These are phyloP conservation scores for Leishmania turanica DNA, from an alignment of 208 protist genomes.

Conservation along the genomic window DNA sequence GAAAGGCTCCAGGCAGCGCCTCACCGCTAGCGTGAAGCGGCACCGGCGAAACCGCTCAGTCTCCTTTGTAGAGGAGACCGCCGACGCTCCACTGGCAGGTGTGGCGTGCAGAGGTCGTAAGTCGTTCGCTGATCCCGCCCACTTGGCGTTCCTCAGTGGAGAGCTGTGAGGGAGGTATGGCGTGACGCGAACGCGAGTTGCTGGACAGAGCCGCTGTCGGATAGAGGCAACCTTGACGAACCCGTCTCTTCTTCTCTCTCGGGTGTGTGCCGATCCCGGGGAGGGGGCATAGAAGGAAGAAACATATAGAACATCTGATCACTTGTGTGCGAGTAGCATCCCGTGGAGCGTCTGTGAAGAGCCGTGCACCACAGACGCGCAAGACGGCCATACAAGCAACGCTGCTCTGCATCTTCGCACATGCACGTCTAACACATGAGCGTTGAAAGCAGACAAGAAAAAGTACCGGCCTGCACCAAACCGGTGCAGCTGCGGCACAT, in stretches of 20 bases:
- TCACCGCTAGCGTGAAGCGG: constrained; percentile 9
- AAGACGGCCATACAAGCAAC: not conserved
- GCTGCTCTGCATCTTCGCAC: not conserved
- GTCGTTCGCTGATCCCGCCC: constrained; percentile 1
- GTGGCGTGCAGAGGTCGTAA: not conserved
- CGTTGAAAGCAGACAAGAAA: not conserved
- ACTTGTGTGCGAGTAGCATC: not conserved
- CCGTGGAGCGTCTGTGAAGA: too few relatives aligned
- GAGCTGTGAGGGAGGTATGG: not conserved
- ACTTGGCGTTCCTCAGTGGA: constrained; percentile 9
- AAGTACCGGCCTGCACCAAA: not conserved
- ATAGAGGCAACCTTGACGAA: not conserved
- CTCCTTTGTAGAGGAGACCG: constrained; percentile 18
- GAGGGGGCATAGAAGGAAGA: not conserved
- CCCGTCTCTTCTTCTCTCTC: not conserved
- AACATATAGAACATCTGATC: not conserved
- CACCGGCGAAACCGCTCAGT: constrained; percentile 13
- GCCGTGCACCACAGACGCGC: not conserved
- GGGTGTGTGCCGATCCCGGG: not conserved
- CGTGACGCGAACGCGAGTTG: not conserved
- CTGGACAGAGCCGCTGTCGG: not conserved
- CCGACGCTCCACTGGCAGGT: not conserved
- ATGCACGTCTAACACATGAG: not conserved
- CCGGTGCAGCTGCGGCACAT: not conserved
- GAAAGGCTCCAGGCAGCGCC: constrained; percentile 1